phyloP scores from a whole-genome alignment of 2,329 filamentous ascomycete species.

The Colletotrichum higginsianum region DNA sequence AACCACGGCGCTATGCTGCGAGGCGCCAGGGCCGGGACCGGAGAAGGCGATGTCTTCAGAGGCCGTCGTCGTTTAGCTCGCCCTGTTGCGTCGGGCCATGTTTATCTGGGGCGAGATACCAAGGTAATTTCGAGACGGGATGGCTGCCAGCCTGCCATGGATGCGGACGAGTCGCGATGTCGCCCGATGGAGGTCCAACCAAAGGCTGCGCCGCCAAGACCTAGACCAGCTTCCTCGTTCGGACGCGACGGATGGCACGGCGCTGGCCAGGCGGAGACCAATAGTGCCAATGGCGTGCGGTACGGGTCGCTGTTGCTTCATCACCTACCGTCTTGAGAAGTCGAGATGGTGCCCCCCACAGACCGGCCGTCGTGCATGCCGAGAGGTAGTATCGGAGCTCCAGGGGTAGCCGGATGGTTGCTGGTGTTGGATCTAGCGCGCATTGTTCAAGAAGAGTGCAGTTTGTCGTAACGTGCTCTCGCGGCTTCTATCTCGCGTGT shows the following conservation, averaged over 20 bases:
- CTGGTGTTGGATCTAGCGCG: background rate
- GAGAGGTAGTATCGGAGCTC: conserved; percentile 11
- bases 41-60: background rate
- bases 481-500: background rate
- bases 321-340: conserved; percentile 30
- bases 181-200: conserved; percentile 1
- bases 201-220: conserved; percentile 25
- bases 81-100: background rate
- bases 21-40: conserved; percentile 8
- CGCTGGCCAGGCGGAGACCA: conserved; percentile 20
- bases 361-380: conserved; percentile 4
- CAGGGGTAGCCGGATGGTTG: too few relatives aligned
- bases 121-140: conserved; percentile 4
- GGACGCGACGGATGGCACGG: conserved; percentile 31
- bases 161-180: conserved; percentile 3
- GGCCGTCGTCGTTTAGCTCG: background rate
- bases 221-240: conserved; percentile 36
- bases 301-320: background rate
- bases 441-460: background rate
- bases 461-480: background rate
- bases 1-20: conserved; percentile 3
- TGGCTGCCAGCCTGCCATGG: background rate
- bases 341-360: background rate
- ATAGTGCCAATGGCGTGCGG: conserved; percentile 37
- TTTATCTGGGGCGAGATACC: conserved; percentile 9